phyloP scores from a whole-genome alignment of 129 eudicot species.

The Escallonia rubra region DNA sequence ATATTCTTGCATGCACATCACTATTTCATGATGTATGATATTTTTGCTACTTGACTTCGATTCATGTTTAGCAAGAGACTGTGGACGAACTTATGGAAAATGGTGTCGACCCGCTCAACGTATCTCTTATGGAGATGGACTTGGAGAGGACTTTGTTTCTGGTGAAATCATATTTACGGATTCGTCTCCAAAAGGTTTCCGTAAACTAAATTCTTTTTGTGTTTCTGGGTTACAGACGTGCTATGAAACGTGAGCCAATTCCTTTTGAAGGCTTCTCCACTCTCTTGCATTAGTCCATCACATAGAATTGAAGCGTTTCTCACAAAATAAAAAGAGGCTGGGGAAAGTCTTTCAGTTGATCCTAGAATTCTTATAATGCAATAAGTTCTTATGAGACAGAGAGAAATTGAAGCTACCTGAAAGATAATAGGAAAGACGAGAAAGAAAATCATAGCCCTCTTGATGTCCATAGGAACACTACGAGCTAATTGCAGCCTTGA shows the following conservation, averaged over 20 bases:
- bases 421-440: no score
- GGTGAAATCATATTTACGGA: conserved; percentile 78
- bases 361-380: no score
- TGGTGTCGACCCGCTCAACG: conserved; percentile 80
- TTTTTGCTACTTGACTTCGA: not conserved
- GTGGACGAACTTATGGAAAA: conserved; percentile 56
- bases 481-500: no score
- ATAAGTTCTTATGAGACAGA: no score
- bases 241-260: not conserved
- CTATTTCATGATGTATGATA: not conserved
- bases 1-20: conserved; percentile 1
- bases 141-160: conserved; percentile 80
- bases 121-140: conserved; percentile 90
- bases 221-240: not conserved
- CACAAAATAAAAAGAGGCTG: no score
- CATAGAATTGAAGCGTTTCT: no score
- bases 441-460: no score
- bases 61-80: conserved; percentile 62
- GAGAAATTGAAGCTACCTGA: no score
- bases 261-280: no score
- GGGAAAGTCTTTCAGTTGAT: no score
- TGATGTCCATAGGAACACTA: no score
- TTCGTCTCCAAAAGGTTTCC: conserved; percentile 84
- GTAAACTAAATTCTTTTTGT: not conserved
- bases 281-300: no score